phyloP scores from a whole-genome alignment of 768 basidiomycete species.

The Coprinopsis cinerea region DNA sequence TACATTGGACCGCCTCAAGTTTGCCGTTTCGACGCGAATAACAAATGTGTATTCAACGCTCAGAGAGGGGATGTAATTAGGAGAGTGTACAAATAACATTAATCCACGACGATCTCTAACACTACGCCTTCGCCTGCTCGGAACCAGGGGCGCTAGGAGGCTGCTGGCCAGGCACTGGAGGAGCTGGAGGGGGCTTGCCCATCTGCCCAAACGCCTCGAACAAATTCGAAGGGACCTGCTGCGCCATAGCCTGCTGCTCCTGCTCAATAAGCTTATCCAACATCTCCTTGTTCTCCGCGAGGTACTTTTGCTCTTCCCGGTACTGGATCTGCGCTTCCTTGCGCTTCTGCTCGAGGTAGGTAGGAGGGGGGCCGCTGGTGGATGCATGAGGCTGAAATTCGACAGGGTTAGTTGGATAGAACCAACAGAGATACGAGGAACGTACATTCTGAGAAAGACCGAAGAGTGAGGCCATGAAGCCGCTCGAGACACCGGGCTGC shows the following conservation, averaged over 20 bases:
- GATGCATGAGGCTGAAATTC: slow-evolving; percentile 15
- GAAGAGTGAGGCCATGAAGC: slow-evolving; percentile 35
- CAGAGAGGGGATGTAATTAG: no score
- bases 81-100: no score
- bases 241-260: slow-evolving; percentile 34
- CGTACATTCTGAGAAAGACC: slow-evolving; percentile 29
- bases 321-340: slow-evolving; percentile 46
- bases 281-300: slow-evolving; percentile 32
- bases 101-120: no score
- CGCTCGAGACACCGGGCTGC: slow-evolving; percentile 24
- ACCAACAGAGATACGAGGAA: background rate
- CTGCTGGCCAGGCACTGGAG: slow-evolving; percentile 59
- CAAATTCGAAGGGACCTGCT: slow-evolving; percentile 39
- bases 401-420: background rate
- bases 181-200: slow-evolving; percentile 25
- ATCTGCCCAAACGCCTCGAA: slow-evolving; percentile 41
- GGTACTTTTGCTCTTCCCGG: slow-evolving; percentile 44
- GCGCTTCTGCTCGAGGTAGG: slow-evolving; percentile 50
- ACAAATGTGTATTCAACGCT: no score
- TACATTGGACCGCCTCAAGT: no score
- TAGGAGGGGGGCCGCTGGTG: slow-evolving; percentile 33
- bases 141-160: no score
- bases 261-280: slow-evolving; percentile 21
- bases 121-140: no score
- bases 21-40: no score